These are phyloP conservation scores for Microbotryomycetes sp. DNA, from an alignment of 1,284 basidiomycete genomes.

Conservation along the genomic window DNA sequence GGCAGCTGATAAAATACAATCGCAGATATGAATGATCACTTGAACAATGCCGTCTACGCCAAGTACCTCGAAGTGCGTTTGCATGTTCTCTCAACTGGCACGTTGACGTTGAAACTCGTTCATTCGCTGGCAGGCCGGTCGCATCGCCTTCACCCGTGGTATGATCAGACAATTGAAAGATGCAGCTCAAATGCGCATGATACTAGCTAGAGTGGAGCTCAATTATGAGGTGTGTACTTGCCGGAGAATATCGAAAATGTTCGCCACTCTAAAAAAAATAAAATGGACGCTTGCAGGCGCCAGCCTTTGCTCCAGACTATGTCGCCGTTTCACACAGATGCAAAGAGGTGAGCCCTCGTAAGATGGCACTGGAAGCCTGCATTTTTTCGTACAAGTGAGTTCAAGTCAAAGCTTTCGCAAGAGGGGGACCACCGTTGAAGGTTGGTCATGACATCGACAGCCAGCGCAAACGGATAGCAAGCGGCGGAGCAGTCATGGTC, in stretches of 20 bases:
- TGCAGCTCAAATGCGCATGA: slow-evolving; percentile 1
- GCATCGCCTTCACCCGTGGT: slow-evolving; percentile 6
- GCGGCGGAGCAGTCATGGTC: slow-evolving; percentile 12
- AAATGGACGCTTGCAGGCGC: not conserved
- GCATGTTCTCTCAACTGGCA: not conserved
- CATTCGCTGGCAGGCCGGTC: slow-evolving; percentile 5
- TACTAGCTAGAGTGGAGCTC: slow-evolving; percentile 13
- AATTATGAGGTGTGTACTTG: slow-evolving; percentile 12
- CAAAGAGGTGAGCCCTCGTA: not conserved
- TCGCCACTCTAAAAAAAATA: not conserved
- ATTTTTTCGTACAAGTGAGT: slow-evolving; percentile 21
- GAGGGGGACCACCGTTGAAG: too few species aligned
- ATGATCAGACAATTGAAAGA: not conserved
- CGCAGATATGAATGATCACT: not conserved
- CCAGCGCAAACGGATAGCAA: slow-evolving; percentile 14
- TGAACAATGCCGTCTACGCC: slow-evolving; percentile 15
- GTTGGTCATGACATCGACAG: too few species aligned
- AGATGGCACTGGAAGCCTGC: slow-evolving; percentile 10
- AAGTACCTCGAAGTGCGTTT: slow-evolving; percentile 16
- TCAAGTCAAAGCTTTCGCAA: too few species aligned
- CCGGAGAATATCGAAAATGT: too few species aligned
- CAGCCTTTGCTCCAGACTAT: slow-evolving; percentile 19
- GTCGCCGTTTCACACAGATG: slow-evolving; percentile 17
- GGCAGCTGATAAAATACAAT: not conserved
- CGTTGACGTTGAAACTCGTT: not conserved